Conservation (phyloP, 257 asterid genomes). For the Eustoma russellianum region DNA sequence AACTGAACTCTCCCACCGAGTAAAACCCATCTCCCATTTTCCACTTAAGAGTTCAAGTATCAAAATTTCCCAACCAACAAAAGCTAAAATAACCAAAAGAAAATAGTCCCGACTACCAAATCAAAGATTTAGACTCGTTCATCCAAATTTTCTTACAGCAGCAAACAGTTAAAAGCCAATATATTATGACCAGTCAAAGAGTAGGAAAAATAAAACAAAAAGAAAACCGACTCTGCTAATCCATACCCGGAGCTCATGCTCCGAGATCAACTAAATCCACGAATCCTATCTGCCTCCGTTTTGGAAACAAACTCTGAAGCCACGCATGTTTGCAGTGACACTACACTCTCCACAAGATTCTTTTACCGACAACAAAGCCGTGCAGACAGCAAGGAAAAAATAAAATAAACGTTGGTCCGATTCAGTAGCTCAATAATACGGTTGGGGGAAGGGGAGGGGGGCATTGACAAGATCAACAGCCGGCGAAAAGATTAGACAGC, state of each 20-base stretch:
- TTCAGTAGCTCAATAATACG: background rate
- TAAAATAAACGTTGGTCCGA: background rate
- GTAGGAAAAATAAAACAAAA: background rate
- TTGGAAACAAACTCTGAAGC: slow-evolving; percentile 5
- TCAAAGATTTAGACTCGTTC: slow-evolving; percentile 12
- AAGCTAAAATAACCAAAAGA: too few relatives aligned
- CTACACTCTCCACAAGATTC: background rate
- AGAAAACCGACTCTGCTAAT: slow-evolving; percentile 1
- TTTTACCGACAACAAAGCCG: background rate
- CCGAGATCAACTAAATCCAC: slow-evolving; percentile 15
- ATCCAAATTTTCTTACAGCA: background rate
- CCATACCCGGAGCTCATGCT: slow-evolving; percentile 10
- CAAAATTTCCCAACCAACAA: slow-evolving; percentile 6
- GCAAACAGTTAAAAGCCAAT: background rate
- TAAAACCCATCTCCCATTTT: slow-evolving; percentile 72
- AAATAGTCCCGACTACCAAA: slow-evolving; percentile 20
- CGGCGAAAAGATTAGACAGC: background rate
- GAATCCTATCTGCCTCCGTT: slow-evolving; percentile 2
- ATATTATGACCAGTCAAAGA: background rate
- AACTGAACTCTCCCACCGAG: slow-evolving; percentile 49
- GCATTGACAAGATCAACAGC: too few relatives aligned
- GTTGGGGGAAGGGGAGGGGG: background rate
- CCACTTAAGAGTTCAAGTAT: slow-evolving; percentile 11
- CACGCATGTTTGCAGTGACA: slow-evolving; percentile 8
- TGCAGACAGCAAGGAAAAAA: background rate